phyloP scores from a whole-genome alignment of 768 basidiomycete species.

The Russula olivacea region DNA sequence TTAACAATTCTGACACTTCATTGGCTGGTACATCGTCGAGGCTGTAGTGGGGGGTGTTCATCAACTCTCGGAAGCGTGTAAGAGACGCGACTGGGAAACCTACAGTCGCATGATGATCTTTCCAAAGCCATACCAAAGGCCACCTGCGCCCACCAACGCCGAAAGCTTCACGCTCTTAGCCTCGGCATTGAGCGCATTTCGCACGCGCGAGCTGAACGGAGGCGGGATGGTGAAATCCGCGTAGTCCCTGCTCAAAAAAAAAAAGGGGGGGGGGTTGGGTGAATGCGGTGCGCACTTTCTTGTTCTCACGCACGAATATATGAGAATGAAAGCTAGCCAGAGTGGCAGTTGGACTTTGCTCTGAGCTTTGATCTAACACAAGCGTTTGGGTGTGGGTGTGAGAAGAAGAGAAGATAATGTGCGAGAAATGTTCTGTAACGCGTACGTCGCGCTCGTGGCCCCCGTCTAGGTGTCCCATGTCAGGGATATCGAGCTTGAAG shows the following conservation, averaged over 20 bases:
- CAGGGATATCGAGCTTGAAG: constrained; percentile 78
- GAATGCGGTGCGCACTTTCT: neutral
- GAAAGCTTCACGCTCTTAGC: constrained; percentile 79
- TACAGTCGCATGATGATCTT: constrained; percentile 81
- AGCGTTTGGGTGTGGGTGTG: neutral
- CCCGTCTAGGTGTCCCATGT: constrained; percentile 86
- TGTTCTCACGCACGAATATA: constrained; percentile 55
- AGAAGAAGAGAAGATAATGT: neutral
- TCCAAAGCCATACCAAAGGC: constrained; percentile 91
- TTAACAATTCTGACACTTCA: constrained; percentile 65
- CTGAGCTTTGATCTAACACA: constrained; percentile 59
- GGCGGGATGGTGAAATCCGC: constrained; percentile 81
- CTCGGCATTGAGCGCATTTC: constrained; percentile 86
- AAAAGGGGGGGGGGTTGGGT: neutral
- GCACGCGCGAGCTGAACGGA: constrained; percentile 69
- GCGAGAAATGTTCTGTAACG: neutral
- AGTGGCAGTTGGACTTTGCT: constrained; percentile 81
- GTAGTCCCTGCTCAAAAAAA: constrained; percentile 69
- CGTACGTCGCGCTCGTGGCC: constrained; percentile 75
- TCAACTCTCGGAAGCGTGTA: too few relatives aligned
- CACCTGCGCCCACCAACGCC: constrained; percentile 78
- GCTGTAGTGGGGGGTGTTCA: constrained; percentile 36
- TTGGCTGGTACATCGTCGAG: constrained; percentile 69
- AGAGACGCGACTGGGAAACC: constrained; percentile 21
- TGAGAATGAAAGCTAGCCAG: constrained; percentile 85